Evolutionary conservation across 345 rosid genomes (phyloP).

Genomic region (Turritis glabra): DNA sequence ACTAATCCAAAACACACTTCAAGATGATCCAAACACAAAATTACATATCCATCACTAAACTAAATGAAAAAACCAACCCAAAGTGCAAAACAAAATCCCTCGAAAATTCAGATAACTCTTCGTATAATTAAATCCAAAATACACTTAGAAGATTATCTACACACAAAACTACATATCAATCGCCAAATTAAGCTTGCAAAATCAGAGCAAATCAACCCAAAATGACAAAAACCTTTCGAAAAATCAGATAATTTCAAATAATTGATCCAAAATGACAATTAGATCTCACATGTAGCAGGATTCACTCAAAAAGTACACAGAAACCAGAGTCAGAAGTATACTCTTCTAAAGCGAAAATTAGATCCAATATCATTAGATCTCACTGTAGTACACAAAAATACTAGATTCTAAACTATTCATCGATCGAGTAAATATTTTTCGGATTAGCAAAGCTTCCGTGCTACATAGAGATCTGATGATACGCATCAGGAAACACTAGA

Average conservation of each 20-base stretch:
- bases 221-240: neutral
- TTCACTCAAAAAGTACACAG: neutral
- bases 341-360: neutral
- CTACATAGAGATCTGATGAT: constrained; percentile 20
- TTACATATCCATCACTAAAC: neutral
- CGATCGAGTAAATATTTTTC: neutral
- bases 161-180: neutral
- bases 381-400: too few species aligned
- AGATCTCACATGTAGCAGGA: neutral
- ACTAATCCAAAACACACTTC: neutral
- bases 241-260: neutral
- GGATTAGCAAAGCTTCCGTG: neutral
- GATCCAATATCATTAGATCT: constrained; percentile 21
- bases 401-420: neutral
- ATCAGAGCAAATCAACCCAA: neutral
- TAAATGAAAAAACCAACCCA: neutral
- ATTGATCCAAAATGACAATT: neutral
- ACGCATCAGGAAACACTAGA: neutral
- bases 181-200: neutral
- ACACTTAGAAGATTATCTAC: neutral
- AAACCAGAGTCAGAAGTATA: neutral
- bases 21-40: neutral
- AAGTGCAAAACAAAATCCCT: neutral
- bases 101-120: neutral
- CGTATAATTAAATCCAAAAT: neutral